phyloP scores from a whole-genome alignment of 768 basidiomycete species.

The Phaeolepiota aurea region DNA sequence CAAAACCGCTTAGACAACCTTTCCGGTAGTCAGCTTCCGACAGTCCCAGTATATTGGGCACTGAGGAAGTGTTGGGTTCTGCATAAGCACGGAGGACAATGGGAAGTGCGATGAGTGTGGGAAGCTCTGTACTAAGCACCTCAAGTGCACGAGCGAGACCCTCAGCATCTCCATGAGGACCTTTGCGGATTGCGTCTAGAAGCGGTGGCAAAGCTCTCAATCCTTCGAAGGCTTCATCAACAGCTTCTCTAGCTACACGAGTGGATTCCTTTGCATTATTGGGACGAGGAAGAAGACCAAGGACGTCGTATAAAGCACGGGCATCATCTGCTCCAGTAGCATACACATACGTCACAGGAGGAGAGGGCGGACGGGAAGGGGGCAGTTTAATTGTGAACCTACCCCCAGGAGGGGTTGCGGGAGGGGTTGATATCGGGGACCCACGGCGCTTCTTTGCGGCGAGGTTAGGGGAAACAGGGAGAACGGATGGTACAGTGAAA shows the following conservation, averaged over 20 bases:
- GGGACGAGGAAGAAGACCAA: conserved; percentile 57
- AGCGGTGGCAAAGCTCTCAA: conserved; percentile 49
- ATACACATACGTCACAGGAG: conserved; percentile 25
- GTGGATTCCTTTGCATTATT: conserved; percentile 34
- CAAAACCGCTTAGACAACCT: conserved; percentile 66
- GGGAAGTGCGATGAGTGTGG: conserved; percentile 68
- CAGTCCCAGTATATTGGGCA: conserved; percentile 49
- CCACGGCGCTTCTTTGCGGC: conserved; percentile 32
- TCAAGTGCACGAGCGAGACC: conserved; percentile 37
- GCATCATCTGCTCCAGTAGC: conserved; percentile 50
- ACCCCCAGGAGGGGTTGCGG: conserved; percentile 45
- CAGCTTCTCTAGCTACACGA: conserved; percentile 66
- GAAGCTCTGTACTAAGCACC: conserved; percentile 51
- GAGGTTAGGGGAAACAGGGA: conserved; percentile 19
- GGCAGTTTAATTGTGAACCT: conserved; percentile 64
- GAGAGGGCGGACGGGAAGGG: conserved; percentile 61
- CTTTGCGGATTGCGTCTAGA: conserved; percentile 36
- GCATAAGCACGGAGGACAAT: conserved; percentile 48
- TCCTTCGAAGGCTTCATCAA: conserved; percentile 69
- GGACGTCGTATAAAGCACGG: conserved; percentile 51
- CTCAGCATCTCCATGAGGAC: conserved; percentile 11
- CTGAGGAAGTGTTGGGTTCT: conserved; percentile 23
- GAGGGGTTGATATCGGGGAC: conserved; percentile 37
- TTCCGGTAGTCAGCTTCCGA: conserved; percentile 58
- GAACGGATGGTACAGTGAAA: conserved; percentile 31